phyloP scores from a whole-genome alignment of 768 basidiomycete species.

The Clitopilus passeckerianus region DNA sequence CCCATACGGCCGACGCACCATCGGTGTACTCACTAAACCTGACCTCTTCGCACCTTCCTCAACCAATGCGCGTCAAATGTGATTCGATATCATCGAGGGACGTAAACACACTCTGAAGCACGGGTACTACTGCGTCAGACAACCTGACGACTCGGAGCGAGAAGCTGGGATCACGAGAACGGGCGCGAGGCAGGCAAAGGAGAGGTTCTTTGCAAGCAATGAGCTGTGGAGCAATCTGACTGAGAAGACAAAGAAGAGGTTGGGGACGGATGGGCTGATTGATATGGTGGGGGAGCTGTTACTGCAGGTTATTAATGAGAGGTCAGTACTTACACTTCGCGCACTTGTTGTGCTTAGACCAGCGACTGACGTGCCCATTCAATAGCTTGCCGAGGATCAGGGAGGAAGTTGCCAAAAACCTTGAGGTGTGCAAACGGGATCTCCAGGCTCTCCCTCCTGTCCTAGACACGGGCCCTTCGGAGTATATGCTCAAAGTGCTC shows the following conservation, averaged over 20 bases:
- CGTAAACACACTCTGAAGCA: slow-evolving; percentile 29
- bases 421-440: slow-evolving; percentile 20
- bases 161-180: slow-evolving; percentile 18
- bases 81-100: slow-evolving; percentile 40
- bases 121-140: slow-evolving; percentile 39
- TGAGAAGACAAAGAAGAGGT: slow-evolving; percentile 14
- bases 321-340: slow-evolving; percentile 12
- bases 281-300: slow-evolving; percentile 28
- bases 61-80: slow-evolving; percentile 26
- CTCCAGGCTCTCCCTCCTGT: slow-evolving; percentile 21
- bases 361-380: not conserved
- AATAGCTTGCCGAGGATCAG: slow-evolving; percentile 24
- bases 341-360: not conserved
- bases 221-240: slow-evolving; percentile 28
- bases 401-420: slow-evolving; percentile 14
- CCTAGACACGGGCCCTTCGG: slow-evolving; percentile 24
- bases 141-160: slow-evolving; percentile 33
- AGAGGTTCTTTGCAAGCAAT: slow-evolving; percentile 25
- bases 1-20: slow-evolving; percentile 41
- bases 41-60: slow-evolving; percentile 37
- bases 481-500: slow-evolving; percentile 21
- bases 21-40: slow-evolving; percentile 58
- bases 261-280: slow-evolving; percentile 32
- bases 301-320: slow-evolving; percentile 26
- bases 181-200: slow-evolving; percentile 27